Evolutionary conservation across 2,329 filamentous ascomycete genomes (phyloP), one percentile per base, ranked within the genome.

Genomic region (Ophiosphaerella herpotricha): DNA sequence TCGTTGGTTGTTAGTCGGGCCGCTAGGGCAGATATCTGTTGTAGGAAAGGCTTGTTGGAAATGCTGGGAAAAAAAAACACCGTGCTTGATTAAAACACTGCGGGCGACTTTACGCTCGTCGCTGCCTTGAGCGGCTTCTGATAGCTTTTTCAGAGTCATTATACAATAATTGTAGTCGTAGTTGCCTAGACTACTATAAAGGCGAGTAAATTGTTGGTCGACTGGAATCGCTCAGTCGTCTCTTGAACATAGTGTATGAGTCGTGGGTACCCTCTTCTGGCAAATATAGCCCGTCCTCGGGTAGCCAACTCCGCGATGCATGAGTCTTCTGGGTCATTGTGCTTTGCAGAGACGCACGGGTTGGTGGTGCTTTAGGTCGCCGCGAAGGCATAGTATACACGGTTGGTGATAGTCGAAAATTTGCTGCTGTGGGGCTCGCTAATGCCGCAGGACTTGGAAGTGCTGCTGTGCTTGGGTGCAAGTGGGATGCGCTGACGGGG

Each of bases 141-240:
- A 11, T 7, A 2, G 6, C 6, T 29, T 8, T 29, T 8, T 29
- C 26, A 29, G 11, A 11, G 6, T 29, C 26, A 29, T 29, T 29
- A 29, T 29, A 11, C 26, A 29, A 29, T 29, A 29, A 7, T 7
- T 29, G 26, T 18, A 4, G n/a, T 23, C 7, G 36, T 18, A 23
- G 16, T 11, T 39, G 37, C 12, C 14, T 11, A n/a, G 29, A 26
- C 16, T 33, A 46, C 34, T 56, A 55, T 43, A 64, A 47, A 14
- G 62, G 62, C 18, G 62, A 64, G 33, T 66, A 66, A 39, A 53
- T 65, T 14, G 57, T 62, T 5, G 58, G 58, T 24, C 60, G 49
- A 50, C 44, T 58, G 8, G 41, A 48, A 34, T 60, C 38, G 29
- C 46, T 51, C 16, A 48, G 46, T 38, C 16, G 39, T 32, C 55